Percentiles rank a stretch among this genome's conserved stretches.
These are phyloP conservation scores for Trichosporon sp. DNA, from an alignment of 1,284 basidiomycete genomes.

Conservation along the genomic window DNA sequence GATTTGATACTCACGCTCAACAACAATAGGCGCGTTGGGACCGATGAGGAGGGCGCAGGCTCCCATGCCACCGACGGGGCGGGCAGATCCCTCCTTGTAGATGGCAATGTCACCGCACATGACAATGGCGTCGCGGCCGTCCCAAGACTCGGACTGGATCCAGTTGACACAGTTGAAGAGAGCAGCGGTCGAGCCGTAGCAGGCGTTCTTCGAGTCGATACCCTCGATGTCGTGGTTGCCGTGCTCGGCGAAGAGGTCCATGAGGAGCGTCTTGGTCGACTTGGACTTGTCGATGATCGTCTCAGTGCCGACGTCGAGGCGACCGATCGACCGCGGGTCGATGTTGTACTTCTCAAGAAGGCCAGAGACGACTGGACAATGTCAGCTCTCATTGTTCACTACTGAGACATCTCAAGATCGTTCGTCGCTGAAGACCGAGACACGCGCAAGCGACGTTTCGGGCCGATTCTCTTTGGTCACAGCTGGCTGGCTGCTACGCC, in stretches of 20 bases:
- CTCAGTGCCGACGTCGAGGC: constrained; percentile 96
- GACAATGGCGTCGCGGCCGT: constrained; percentile 95
- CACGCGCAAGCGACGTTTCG: not conserved
- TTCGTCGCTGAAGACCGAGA: not conserved
- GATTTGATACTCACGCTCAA: constrained; percentile 71
- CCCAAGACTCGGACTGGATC: constrained; percentile 96
- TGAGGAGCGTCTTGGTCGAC: constrained; percentile 95
- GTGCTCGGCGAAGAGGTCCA: constrained; percentile 88
- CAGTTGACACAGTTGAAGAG: constrained; percentile 97
- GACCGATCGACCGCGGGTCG: constrained; percentile 92
- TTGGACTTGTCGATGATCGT: constrained; percentile 99
- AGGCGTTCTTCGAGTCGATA: constrained; percentile 98
- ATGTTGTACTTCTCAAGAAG: constrained; percentile 93
- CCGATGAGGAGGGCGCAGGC: constrained; percentile 93
- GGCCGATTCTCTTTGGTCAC: not conserved
- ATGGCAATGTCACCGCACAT: constrained; percentile 97
- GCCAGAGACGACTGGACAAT: constrained; percentile 63
- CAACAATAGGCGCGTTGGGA: constrained; percentile 86
- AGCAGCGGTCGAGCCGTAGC: constrained; percentile 96
- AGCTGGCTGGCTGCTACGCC: not conserved
- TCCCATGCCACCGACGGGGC: constrained; percentile 95
- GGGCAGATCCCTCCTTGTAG: constrained; percentile 91
- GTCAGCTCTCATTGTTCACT: constrained; percentile 23
- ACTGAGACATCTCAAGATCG: not conserved
- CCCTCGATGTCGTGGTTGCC: constrained; percentile 96